Evolutionary conservation across 2,329 filamentous ascomycete genomes (phyloP).

Genomic region (Botryotinia globosa): DNA sequence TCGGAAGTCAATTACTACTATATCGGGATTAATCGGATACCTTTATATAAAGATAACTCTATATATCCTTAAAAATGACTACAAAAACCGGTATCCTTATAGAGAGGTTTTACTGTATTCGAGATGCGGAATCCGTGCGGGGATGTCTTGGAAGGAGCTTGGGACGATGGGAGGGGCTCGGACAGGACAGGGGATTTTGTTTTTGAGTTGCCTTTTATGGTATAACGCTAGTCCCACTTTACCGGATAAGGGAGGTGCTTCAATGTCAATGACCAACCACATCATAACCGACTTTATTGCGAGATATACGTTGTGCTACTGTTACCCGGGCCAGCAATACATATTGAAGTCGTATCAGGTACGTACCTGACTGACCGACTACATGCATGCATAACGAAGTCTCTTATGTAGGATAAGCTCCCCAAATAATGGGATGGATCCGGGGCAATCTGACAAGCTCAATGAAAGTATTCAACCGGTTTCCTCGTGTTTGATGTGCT

Average conservation of each 20-base stretch:
- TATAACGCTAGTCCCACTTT: neutral
- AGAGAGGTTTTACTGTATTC: no score
- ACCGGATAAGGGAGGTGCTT: constrained; percentile 8
- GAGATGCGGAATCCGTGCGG: neutral
- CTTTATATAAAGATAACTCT: no score
- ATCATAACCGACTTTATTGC: neutral
- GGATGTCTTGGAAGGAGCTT: neutral
- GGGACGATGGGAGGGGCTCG: neutral
- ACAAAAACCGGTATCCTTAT: no score
- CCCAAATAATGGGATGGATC: neutral
- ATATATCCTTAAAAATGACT: no score
- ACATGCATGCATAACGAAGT: constrained; percentile 1
- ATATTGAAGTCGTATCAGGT: neutral
- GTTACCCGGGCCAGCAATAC: neutral
- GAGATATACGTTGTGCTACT: neutral
- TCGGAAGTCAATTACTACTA: no score
- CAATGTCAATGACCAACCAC: neutral
- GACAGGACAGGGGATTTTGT: neutral
- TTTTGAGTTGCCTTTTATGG: constrained; percentile 13
- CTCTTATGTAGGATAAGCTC: neutral
- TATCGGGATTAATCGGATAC: no score
- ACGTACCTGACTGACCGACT: neutral
- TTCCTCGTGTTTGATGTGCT: neutral
- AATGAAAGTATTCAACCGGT: neutral
- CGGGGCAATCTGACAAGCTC: neutral